Conservation (phyloP, 2,329 filamentous ascomycete genomes). For the Nigrospora sphaerica region DNA sequence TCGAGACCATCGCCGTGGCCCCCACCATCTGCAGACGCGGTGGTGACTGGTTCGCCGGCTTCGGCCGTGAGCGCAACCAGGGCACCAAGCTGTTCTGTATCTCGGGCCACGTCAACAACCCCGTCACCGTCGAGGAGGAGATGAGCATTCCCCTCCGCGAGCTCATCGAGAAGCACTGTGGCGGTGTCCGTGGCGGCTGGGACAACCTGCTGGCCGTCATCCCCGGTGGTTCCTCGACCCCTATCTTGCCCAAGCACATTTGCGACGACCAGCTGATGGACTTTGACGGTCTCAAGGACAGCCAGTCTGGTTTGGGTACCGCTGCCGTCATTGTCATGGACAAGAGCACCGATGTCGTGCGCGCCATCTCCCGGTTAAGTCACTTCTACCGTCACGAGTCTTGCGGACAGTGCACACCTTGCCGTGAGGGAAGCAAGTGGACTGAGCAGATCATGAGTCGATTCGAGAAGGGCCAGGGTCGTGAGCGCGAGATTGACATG, state of each 20-base stretch:
- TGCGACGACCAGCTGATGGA: conserved; percentile 98
- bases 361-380: conserved; percentile 84
- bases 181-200: conserved; percentile 93
- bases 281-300: conserved; percentile 97
- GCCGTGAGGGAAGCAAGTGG: conserved; percentile 98
- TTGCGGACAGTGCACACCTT: conserved; percentile 98
- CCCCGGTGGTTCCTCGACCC: conserved; percentile 92
- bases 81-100: conserved; percentile 99
- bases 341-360: conserved; percentile 92
- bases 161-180: conserved; percentile 96
- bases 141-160: conserved; percentile 97
- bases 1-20: conserved; percentile 92
- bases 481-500: conserved; percentile 96
- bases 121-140: conserved; percentile 95
- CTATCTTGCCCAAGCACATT: conserved; percentile 80
- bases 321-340: conserved; percentile 99
- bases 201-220: conserved; percentile 95
- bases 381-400: conserved; percentile 99
- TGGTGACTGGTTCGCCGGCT: conserved; percentile 84
- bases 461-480: conserved; percentile 85
- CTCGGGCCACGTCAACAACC: conserved; percentile 98
- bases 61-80: conserved; percentile 92
- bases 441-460: conserved; percentile 98
- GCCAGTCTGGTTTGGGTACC: conserved; percentile 92
- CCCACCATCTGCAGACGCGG: conserved; percentile 94